Evolutionary conservation across 2,329 filamentous ascomycete genomes (phyloP).

Genomic region (Fusarium piperis): DNA sequence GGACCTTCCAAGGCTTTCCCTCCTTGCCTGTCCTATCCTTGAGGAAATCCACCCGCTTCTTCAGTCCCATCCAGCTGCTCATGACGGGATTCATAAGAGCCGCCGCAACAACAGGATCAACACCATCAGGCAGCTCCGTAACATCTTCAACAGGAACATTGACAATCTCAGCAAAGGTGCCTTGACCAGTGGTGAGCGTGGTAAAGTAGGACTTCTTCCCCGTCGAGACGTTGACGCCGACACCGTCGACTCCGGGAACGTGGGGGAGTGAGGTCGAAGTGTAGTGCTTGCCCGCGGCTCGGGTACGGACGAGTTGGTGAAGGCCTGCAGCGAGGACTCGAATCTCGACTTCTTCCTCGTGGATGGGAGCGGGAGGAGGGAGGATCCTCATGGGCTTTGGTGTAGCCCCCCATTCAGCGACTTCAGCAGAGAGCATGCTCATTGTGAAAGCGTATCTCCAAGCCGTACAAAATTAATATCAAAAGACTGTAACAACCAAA

Average conservation of each 20-base stretch:
- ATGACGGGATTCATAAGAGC: constrained; percentile 64
- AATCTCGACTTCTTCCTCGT: constrained; percentile 55
- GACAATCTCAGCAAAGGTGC: constrained; percentile 59
- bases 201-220: constrained; percentile 62
- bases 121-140: constrained; percentile 54
- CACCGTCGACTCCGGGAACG: constrained; percentile 62
- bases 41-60: constrained; percentile 51
- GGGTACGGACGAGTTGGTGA: constrained; percentile 62
- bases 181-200: constrained; percentile 46
- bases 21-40: constrained; percentile 33
- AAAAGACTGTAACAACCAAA: background rate
- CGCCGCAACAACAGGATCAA: constrained; percentile 61
- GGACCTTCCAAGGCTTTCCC: constrained; percentile 54
- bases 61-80: constrained; percentile 67
- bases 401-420: constrained; percentile 51
- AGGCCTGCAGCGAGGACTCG: constrained; percentile 62
- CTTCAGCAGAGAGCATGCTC: constrained; percentile 51
- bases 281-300: constrained; percentile 66
- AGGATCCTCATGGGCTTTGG: constrained; percentile 43
- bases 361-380: constrained; percentile 49
- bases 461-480: background rate
- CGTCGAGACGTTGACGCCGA: constrained; percentile 56
- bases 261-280: constrained; percentile 59
- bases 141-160: constrained; percentile 55
- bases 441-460: constrained; percentile 3